Evolutionary conservation across 345 rosid species (phyloP).

Genomic region (Noccaea bulbosa): DNA sequence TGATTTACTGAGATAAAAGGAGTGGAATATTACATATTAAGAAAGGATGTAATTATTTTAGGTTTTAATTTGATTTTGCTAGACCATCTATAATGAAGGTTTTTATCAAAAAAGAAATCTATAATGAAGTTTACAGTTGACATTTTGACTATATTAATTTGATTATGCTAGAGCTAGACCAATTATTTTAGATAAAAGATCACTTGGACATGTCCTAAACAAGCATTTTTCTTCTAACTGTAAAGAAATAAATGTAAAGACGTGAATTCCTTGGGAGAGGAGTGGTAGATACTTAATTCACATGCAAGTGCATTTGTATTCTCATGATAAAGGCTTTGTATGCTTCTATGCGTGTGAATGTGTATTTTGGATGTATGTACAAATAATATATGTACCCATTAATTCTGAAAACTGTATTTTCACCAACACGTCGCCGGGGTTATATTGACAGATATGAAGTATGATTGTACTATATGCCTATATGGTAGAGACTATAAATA

Average conservation of each 20-base stretch:
- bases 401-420: background rate
- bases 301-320: slow-evolving; percentile 40
- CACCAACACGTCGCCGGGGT: background rate
- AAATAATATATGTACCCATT: background rate
- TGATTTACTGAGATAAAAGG: too few relatives aligned
- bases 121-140: background rate
- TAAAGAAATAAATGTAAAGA: slow-evolving; percentile 37
- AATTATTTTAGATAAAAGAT: background rate
- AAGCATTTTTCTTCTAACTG: background rate
- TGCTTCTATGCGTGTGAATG: slow-evolving; percentile 24
- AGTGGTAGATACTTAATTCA: slow-evolving; percentile 43
- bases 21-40: too few relatives aligned
- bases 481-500: background rate
- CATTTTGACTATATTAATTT: background rate
- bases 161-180: background rate
- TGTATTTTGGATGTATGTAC: slow-evolving; percentile 28
- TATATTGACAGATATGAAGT: background rate
- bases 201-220: background rate
- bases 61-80: background rate
- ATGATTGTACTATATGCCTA: background rate
- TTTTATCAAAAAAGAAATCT: background rate
- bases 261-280: slow-evolving; percentile 41
- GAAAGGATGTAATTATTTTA: background rate
- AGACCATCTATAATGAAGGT: background rate
- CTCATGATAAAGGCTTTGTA: slow-evolving; percentile 31